Conservation (phyloP, 2,329 filamentous ascomycete genomes). For the Westerdykella sp. region DNA sequence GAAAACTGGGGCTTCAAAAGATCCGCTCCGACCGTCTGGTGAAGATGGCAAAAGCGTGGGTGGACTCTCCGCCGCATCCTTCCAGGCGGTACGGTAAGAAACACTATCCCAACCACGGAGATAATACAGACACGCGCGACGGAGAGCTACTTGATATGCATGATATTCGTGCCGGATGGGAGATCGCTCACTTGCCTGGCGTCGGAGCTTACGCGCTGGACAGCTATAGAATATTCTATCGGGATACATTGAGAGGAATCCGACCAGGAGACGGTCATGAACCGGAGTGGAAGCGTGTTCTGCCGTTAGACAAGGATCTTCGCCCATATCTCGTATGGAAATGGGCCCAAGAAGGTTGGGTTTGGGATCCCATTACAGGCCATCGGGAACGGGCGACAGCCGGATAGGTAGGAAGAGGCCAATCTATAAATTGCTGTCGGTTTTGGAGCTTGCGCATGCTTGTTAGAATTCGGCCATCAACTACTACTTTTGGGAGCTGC, state of each 20-base stretch:
- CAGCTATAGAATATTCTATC: conserved; percentile 90
- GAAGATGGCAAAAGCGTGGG: conserved; percentile 63
- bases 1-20: conserved; percentile 25
- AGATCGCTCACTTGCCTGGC: conserved; percentile 75
- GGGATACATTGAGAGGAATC: conserved; percentile 65
- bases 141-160: conserved; percentile 35
- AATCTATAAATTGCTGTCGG: no score
- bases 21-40: conserved; percentile 61
- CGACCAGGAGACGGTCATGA: conserved; percentile 59
- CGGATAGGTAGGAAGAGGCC: no score
- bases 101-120: conserved; percentile 33
- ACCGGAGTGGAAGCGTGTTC: conserved; percentile 85
- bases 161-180: conserved; percentile 55
- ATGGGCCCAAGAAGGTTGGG: conserved; percentile 81
- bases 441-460: no score
- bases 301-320: conserved; percentile 82
- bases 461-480: no score
- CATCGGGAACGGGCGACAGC: conserved; percentile 41
- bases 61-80: conserved; percentile 54
- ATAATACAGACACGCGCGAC: conserved; percentile 38
- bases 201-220: conserved; percentile 74
- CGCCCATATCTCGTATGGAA: conserved; percentile 81
- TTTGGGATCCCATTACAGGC: conserved; percentile 71
- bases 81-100: conserved; percentile 53
- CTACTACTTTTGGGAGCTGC: no score